Evolutionary conservation across 1,139 yeast species (phyloP), one percentile per base, ranked within the genome.

Genomic region (Geotrichum histeridarum): DNA sequence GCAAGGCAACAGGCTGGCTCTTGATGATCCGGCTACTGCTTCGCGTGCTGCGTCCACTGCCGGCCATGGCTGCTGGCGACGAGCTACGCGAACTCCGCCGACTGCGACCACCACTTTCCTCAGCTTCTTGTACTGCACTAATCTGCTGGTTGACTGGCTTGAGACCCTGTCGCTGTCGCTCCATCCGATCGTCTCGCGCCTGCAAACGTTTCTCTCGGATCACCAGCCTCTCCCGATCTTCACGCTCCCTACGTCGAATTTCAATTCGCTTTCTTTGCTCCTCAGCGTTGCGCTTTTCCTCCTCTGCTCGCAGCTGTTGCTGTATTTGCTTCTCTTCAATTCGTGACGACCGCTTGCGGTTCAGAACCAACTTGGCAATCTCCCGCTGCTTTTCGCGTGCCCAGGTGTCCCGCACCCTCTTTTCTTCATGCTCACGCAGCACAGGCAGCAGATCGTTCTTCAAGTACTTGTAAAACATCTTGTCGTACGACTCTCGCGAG

Each of bases 331-430:
- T 60, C 43, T 63, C 66, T 48, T 66, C 70, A 41, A 67, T 48
- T 30, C 70, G 60, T 9, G 69, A 64, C 8, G 69, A 64, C 41
- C 68, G 57, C 56, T 67, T 67, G 11, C 70, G 61, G 49, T 64
- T 60, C 15, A 65, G 66, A 14, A 66, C 66, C 15, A 64, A 55
- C 8, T 55, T 51, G 9, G 58, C 58, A 31, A 37, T 63, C 7
- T 54, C 58, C 3, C 70, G 62, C 11, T 56, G 57, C 51, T 59
- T 60, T 39, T 63, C 63, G 4, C 70, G 63, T 8, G 57, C 47
- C 33, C 46, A 45, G 1, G 70, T 64, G 3, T 56, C 62, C 18
- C 58, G 53, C n/a, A 57, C 50, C 39, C 70, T 62, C 5, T 51
- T 57, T 33, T 56, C 62, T 43, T 67, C 70, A 33, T 64, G 62